Evolutionary conservation across 345 rosid species (phyloP).

Genomic region (Lagerstroemia speciosa): DNA sequence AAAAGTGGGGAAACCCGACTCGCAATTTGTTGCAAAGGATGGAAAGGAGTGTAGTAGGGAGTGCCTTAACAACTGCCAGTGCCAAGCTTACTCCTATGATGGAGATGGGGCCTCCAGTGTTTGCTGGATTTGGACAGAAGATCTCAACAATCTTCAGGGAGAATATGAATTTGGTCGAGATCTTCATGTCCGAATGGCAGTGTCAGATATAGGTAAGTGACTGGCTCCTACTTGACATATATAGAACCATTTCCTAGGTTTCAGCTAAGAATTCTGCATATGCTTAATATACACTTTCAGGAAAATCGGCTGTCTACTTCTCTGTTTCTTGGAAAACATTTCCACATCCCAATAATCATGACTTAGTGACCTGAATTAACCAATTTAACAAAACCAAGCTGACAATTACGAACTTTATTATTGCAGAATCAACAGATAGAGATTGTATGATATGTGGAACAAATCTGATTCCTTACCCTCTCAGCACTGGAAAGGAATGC

Average conservation of each 20-base stretch:
- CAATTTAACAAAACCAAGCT: background rate
- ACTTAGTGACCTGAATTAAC: too few relatives aligned
- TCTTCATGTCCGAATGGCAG: constrained; percentile 33
- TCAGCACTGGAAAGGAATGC: constrained; percentile 45
- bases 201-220: constrained; percentile 35
- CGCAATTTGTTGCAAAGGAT: constrained; percentile 19
- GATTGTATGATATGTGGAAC: constrained; percentile 43
- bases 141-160: constrained; percentile 46
- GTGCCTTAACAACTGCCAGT: constrained; percentile 47
- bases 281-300: too few relatives aligned
- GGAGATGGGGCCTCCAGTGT: background rate
- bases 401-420: background rate
- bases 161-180: constrained; percentile 26
- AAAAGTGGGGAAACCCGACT: constrained; percentile 49
- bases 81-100: constrained; percentile 56
- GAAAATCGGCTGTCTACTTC: too few relatives aligned
- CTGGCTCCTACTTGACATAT: background rate
- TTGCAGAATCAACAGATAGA: constrained; percentile 36
- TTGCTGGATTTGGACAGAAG: constrained; percentile 59
- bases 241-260: too few relatives aligned
- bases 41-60: constrained; percentile 35
- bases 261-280: too few relatives aligned
- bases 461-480: constrained; percentile 48
- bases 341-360: too few relatives aligned
- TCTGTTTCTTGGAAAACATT: too few relatives aligned